phyloP scores from a whole-genome alignment of 2,329 filamentous ascomycete species.

The Pseudocercospora fuligena region DNA sequence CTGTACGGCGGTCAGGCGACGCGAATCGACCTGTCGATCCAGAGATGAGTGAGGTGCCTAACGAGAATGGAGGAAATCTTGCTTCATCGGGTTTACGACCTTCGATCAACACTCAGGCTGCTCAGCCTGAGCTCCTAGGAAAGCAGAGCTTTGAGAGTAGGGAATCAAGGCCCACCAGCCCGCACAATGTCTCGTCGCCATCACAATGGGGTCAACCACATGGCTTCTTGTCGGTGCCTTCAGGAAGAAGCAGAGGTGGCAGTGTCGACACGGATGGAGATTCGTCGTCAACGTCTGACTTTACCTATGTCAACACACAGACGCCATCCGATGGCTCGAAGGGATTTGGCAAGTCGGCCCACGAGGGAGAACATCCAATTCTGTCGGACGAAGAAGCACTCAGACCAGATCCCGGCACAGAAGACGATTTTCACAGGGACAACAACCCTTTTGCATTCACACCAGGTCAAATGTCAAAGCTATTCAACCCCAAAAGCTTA shows the following conservation, averaged over 20 bases:
- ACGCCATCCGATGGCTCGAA: slow-evolving; percentile 41
- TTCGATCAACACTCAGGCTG: slow-evolving; percentile 18
- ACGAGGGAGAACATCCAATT: slow-evolving; percentile 54
- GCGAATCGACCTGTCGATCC: slow-evolving; percentile 42
- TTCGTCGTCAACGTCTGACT: slow-evolving; percentile 61
- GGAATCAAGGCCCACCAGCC: slow-evolving; percentile 68
- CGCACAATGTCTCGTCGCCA: slow-evolving; percentile 70
- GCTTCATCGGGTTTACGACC: slow-evolving; percentile 22
- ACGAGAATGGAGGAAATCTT: slow-evolving; percentile 21
- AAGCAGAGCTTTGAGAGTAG: slow-evolving; percentile 68
- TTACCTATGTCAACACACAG: slow-evolving; percentile 61
- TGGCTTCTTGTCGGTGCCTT: slow-evolving; percentile 68
- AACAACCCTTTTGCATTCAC: slow-evolving; percentile 86
- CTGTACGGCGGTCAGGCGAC: slow-evolving; percentile 44
- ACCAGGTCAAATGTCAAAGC: slow-evolving; percentile 78
- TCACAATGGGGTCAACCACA: slow-evolving; percentile 56
- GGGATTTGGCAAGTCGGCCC: slow-evolving; percentile 34
- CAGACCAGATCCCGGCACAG: slow-evolving; percentile 74
- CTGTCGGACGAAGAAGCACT: slow-evolving; percentile 72
- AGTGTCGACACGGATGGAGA: slow-evolving; percentile 67
- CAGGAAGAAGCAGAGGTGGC: slow-evolving; percentile 65
- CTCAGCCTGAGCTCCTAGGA: slow-evolving; percentile 56
- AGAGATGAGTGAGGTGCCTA: slow-evolving; percentile 38
- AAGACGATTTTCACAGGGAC: slow-evolving; percentile 73
- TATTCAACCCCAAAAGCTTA: slow-evolving; percentile 79